A percentile compares a stretch with the other conserved stretches of the same genome.
Conservation (phyloP, 1,139 yeast genomes). For the Yamadazyma dushanensis region DNA sequence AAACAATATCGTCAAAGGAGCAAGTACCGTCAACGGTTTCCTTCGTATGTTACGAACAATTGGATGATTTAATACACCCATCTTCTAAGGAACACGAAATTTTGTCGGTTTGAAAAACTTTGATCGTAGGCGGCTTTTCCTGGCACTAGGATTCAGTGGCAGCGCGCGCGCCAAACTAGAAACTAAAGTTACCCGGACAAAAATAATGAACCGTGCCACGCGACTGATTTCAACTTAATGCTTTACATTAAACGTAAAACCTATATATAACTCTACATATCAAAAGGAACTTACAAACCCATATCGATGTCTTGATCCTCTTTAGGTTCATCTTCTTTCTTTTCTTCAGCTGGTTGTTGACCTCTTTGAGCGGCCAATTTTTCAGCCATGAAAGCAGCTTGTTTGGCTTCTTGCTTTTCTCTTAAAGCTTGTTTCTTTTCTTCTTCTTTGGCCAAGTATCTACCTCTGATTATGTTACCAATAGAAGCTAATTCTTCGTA, state of each 20-base stretch:
- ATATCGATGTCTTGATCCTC: conserved; percentile 42
- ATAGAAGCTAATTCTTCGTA: conserved; percentile 94
- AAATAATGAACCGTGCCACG: conserved; percentile 4
- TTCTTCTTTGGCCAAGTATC: conserved; percentile 92
- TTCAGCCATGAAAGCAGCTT: conserved; percentile 86
- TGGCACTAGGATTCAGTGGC: neutral
- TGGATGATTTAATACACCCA: conserved; percentile 8
- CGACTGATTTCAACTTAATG: neutral
- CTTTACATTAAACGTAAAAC: neutral
- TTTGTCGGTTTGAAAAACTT: neutral
- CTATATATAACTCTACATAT: neutral
- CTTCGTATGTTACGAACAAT: conserved; percentile 58
- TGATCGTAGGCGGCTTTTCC: neutral
- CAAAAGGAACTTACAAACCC: conserved; percentile 21
- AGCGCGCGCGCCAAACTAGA: neutral
- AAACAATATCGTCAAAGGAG: conserved; percentile 44
- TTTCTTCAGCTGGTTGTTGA: conserved; percentile 35
- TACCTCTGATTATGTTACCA: conserved; percentile 94
- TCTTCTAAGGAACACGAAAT: too few relatives aligned
- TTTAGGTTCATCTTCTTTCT: conserved; percentile 22
- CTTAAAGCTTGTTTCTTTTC: conserved; percentile 89
- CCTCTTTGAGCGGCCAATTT: conserved; percentile 81
- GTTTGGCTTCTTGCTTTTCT: conserved; percentile 85
- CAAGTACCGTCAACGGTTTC: conserved; percentile 49
- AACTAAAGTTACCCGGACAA: conserved; percentile 5